Base-by-base conservation (phyloP, 1,139 yeast species). In the Blastobotrys elegans region DNA sequence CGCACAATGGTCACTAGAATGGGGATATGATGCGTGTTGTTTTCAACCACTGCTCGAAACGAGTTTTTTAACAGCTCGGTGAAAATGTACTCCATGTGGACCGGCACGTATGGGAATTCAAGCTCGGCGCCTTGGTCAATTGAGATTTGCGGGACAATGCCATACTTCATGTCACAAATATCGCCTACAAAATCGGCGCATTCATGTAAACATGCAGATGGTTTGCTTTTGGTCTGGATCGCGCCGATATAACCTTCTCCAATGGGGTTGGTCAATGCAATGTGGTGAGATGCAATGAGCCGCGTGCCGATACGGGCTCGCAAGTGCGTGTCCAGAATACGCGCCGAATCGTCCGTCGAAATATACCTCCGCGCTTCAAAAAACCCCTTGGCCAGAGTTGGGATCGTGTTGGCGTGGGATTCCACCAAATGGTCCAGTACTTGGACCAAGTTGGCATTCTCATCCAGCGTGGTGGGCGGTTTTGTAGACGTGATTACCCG, bases 1-100 rank as follows among this genome's bases (percentile, higher is more conserved):
- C 77, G 74, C 17, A 85, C 79, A 4, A 90, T 75, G 1, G 95
- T 80, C 2, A 84, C 76, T 46, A 76, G 72, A 1, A 90, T 79
- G 1, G 96, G 94, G 16, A 72, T 75, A 1, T 69, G 66, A 10
- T 40, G 46, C 22, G 63, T 69, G 32, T 63, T 65, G 51, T 79
- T 81, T 60, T 87, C 96, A 43, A 89, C 82, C 44, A 86, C 89
- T 0, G 97, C 94, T 47, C 97, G 69, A 54, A 84, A 82, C 2
- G 96, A 77, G 64, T 90, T 90, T 64, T 90, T 90, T 58, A 90
- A 72, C n/a, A 90, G 65, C 65, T 90, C 98, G 20, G 86, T 86
- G 46, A 89, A 72, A 42, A 90, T 80, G 61, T 92, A 90, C 64
- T 90, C 96, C 44, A 92, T 66, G 61, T 90, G 96, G 46, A 82